Conservation (phyloP, 2,329 filamentous ascomycete genomes). For the Nemania sp. region DNA sequence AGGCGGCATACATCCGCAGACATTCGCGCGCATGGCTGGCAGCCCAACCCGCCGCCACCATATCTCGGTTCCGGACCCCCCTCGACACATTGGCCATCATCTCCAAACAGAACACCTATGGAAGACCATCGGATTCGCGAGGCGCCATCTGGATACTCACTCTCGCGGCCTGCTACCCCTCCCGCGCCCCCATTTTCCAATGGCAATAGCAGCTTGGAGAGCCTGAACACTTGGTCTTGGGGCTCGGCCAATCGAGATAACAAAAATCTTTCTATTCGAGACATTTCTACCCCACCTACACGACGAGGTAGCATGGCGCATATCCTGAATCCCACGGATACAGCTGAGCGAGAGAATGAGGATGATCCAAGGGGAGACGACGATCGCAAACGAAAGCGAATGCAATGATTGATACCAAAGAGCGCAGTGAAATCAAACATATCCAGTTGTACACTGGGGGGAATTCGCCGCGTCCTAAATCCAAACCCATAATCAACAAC, state of each 20-base stretch:
- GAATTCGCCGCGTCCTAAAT: constrained; percentile 21
- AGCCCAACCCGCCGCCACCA: constrained; percentile 52
- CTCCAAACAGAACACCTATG: constrained; percentile 53
- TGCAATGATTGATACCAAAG: constrained; percentile 46
- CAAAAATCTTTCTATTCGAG: constrained; percentile 56
- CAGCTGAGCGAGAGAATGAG: constrained; percentile 59
- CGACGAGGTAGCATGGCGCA: constrained; percentile 65
- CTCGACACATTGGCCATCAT: constrained; percentile 58
- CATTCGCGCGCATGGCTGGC: constrained; percentile 87
- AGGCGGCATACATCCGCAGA: constrained; percentile 94
- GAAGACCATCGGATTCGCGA: constrained; percentile 62
- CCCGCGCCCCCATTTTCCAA: constrained; percentile 57
- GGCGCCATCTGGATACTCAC: constrained; percentile 60
- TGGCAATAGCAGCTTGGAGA: constrained; percentile 55
- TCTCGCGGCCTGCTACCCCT: constrained; percentile 59
- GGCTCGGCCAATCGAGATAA: constrained; percentile 55
- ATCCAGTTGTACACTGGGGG: background rate
- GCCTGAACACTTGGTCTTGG: constrained; percentile 57
- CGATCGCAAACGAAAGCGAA: constrained; percentile 65
- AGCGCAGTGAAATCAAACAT: background rate
- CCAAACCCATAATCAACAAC: constrained; percentile 21
- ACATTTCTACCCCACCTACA: constrained; percentile 61
- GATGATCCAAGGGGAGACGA: constrained; percentile 61
- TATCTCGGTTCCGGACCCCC: constrained; percentile 67
- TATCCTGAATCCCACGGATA: constrained; percentile 65